Percentiles rank a stretch among this genome's conserved stretches.
Conservation (phyloP, 2,329 filamentous ascomycete species). For the Curvularia spicifera region DNA sequence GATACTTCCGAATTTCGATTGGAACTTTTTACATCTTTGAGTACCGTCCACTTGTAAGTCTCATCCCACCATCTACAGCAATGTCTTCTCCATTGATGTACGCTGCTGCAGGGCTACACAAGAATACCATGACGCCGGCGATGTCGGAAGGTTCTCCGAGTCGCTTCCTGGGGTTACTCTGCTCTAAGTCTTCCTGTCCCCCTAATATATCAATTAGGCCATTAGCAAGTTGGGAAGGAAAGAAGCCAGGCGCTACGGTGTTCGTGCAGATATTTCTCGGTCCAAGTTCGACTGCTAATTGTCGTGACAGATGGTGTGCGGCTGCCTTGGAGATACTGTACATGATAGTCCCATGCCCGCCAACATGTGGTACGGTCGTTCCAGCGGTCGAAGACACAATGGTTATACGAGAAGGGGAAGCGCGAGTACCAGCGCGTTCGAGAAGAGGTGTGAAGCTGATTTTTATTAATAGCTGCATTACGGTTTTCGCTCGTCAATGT, state of each 20-base stretch:
- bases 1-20: neutral
- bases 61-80: slow-evolving; percentile 40
- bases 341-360: slow-evolving; percentile 49
- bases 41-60: slow-evolving; percentile 35
- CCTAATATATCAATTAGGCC: slow-evolving; percentile 49
- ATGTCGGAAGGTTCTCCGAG: slow-evolving; percentile 48
- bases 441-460: slow-evolving; percentile 48
- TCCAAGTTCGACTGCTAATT: slow-evolving; percentile 50
- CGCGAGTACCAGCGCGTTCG: slow-evolving; percentile 36
- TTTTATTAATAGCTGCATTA: neutral
- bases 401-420: slow-evolving; percentile 49
- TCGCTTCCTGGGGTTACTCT: slow-evolving; percentile 41
- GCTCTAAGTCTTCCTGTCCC: slow-evolving; percentile 51
- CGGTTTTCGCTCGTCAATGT: neutral
- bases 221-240: slow-evolving; percentile 48
- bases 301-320: slow-evolving; percentile 48
- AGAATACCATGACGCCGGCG: slow-evolving; percentile 47
- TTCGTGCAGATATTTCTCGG: slow-evolving; percentile 51
- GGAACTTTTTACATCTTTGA: slow-evolving; percentile 31
- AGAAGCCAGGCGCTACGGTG: slow-evolving; percentile 50
- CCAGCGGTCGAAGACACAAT: slow-evolving; percentile 48
- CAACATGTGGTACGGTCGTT: slow-evolving; percentile 47
- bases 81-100: slow-evolving; percentile 47
- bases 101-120: slow-evolving; percentile 38
- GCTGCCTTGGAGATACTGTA: slow-evolving; percentile 52